Percentiles rank a stretch among this genome's conserved stretches.
Conservation (phyloP, 345 rosid genomes). For the Crucihimalaya himalaica region DNA sequence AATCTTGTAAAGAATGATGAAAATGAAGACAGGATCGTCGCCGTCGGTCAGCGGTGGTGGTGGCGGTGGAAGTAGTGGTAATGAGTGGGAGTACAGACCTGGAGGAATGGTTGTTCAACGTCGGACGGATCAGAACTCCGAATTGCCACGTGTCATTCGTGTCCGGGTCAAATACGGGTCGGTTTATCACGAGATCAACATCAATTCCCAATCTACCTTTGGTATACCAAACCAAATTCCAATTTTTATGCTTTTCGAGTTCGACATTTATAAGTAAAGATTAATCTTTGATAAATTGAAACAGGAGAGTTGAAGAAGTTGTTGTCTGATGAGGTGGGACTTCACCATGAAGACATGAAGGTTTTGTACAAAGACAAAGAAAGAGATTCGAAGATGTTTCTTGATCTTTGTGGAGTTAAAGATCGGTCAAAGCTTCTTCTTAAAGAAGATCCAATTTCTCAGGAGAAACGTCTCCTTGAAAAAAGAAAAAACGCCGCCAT, state of each 20-base stretch:
- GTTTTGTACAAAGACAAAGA: conserved; percentile 89
- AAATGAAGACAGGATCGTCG: conserved; percentile 33
- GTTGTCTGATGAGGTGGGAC: conserved; percentile 71
- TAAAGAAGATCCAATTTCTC: conserved; percentile 84
- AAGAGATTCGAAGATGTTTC: conserved; percentile 92
- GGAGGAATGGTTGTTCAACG: conserved; percentile 99
- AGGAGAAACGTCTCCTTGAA: conserved; percentile 78
- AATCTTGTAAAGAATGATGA: conserved; percentile 35
- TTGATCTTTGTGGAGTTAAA: conserved; percentile 85
- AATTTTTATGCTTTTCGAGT: neutral
- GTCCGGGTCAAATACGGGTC: conserved; percentile 85
- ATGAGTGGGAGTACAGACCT: conserved; percentile 93
- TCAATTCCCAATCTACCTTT: conserved; percentile 81
- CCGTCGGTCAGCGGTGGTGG: conserved; percentile 45
- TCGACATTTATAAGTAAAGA: neutral
- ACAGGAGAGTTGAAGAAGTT: conserved; percentile 96
- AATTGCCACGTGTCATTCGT: conserved; percentile 77
- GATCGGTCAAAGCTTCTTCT: conserved; percentile 86
- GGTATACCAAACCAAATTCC: conserved; percentile 46
- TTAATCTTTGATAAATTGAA: neutral
- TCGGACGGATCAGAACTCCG: conserved; percentile 64
- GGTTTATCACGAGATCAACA: conserved; percentile 72
- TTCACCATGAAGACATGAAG: conserved; percentile 94
- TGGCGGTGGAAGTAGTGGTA: conserved; percentile 44
- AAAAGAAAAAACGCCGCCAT: conserved; percentile 75